phyloP scores from a whole-genome alignment of 495 filamentous ascomycete species.

The Tuber calosporum region DNA sequence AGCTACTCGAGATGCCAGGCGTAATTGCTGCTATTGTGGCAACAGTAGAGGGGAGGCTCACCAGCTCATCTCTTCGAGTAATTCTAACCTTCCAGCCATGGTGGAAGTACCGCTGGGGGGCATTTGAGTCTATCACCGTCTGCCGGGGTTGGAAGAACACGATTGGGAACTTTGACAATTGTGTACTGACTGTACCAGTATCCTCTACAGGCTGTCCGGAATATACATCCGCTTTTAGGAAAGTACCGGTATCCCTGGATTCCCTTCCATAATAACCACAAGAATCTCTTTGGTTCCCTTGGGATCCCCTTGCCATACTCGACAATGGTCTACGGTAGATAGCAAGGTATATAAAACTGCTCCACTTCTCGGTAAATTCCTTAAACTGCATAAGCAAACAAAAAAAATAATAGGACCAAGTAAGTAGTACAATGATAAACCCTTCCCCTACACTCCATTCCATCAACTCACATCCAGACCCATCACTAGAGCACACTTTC shows the following conservation, averaged over 20 bases:
- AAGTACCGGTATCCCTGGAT: background rate
- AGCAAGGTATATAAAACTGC: background rate
- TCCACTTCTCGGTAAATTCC: background rate
- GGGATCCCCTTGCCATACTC: background rate
- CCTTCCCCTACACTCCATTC: background rate
- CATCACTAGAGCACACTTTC: background rate
- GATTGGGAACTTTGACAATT: no score
- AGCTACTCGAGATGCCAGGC: background rate
- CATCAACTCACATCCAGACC: no score
- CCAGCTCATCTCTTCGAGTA: background rate
- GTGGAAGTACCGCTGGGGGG: background rate
- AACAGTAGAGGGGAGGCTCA: background rate
- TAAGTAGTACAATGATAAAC: background rate
- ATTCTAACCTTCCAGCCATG: no score
- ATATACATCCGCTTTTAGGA: background rate
- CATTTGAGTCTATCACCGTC: background rate
- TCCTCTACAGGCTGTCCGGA: background rate
- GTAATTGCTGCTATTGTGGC: background rate
- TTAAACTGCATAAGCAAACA: background rate
- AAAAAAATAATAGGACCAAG: background rate
- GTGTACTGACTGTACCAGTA: no score
- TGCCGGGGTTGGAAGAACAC: no score
- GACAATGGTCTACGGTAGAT: background rate
- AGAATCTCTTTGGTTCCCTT: background rate
- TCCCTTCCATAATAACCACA: background rate